phyloP scores from a whole-genome alignment of 176 grass and related monocot species.

The Carex pumila region DNA sequence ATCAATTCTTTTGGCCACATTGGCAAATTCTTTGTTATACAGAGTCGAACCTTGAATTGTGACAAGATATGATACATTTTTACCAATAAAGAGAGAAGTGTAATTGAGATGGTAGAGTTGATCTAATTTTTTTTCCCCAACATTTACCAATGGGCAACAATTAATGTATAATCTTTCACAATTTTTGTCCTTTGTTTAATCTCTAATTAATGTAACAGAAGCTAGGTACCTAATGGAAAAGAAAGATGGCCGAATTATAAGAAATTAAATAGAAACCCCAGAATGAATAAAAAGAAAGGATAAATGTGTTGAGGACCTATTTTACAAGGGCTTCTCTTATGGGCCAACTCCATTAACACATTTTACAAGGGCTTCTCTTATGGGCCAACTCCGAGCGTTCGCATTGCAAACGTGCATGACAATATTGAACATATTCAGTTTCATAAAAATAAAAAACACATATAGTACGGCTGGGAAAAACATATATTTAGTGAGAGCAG shows the following conservation, averaged over 20 bases:
- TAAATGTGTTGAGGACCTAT: no score
- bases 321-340: no score
- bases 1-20: slow-evolving; percentile 28
- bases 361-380: no score
- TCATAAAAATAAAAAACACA: no score
- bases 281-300: no score
- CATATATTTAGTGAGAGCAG: no score
- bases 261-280: no score
- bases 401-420: no score
- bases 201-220: not conserved
- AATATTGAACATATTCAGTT: no score
- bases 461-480: no score
- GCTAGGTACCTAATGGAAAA: not conserved
- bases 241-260: not conserved
- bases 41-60: slow-evolving; percentile 2
- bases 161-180: not conserved
- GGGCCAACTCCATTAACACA: no score
- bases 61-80: not conserved
- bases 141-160: not conserved
- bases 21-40: not conserved
- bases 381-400: no score
- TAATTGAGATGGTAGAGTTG: not conserved
- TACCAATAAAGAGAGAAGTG: not conserved
- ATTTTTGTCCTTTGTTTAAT: not conserved
- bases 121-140: not conserved